A percentile compares a stretch with the other conserved stretches of the same genome.
Evolutionary conservation across 2,329 filamentous ascomycete genomes (phyloP).

Genomic region (Chaetomium olivaceum): DNA sequence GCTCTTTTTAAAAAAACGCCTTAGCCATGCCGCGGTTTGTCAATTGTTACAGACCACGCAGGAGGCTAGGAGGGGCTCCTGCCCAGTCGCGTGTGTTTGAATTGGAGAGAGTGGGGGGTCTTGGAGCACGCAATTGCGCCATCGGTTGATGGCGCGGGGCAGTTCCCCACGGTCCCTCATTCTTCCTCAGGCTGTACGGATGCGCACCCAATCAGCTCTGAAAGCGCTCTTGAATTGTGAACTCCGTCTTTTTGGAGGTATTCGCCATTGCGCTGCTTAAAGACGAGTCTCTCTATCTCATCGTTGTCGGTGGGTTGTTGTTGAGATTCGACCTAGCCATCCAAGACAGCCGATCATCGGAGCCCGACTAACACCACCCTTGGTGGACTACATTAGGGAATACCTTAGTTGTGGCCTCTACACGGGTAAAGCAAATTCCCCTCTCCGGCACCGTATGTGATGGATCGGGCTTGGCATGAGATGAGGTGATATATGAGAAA

Average conservation of each 20-base stretch:
- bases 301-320: slow-evolving; percentile 1
- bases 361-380: neutral
- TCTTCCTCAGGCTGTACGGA: neutral
- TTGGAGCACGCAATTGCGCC: slow-evolving; percentile 40
- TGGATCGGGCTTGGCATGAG: neutral
- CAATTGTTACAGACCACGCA: slow-evolving; percentile 27
- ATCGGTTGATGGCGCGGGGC: slow-evolving; percentile 32
- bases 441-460: neutral
- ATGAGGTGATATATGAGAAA: slow-evolving; percentile 11
- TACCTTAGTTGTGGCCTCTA: neutral
- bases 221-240: neutral
- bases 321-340: neutral
- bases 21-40: slow-evolving; percentile 15
- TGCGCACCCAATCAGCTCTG: neutral
- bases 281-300: slow-evolving; percentile 2
- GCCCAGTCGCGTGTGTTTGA: slow-evolving; percentile 17
- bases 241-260: neutral
- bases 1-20: neutral
- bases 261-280: slow-evolving; percentile 8
- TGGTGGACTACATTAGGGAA: neutral
- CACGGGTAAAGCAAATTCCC: neutral
- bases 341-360: neutral
- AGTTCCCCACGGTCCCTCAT: slow-evolving; percentile 6
- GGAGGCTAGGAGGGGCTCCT: slow-evolving; percentile 1
- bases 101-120: slow-evolving; percentile 28